A percentile compares a stretch with the other conserved stretches of the same genome.
Evolutionary conservation across 2,329 filamentous ascomycete genomes (phyloP).

Genomic region (Aspergillus thermomutatus): DNA sequence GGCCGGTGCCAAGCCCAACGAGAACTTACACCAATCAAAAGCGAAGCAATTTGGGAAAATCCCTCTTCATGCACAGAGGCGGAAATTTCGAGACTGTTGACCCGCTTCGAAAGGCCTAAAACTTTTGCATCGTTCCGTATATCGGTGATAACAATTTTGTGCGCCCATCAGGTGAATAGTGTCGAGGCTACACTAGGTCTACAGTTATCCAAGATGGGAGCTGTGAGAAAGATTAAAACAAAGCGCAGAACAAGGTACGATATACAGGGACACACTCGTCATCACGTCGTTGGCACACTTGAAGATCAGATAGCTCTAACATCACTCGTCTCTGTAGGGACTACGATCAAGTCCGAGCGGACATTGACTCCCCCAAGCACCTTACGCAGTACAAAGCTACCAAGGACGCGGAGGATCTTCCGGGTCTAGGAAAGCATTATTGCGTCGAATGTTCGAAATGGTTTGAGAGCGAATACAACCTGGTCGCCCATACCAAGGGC

Average conservation of each 20-base stretch:
- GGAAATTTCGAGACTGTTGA: constrained; percentile 25
- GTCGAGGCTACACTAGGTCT: constrained; percentile 16
- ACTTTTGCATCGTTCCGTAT: constrained; percentile 30
- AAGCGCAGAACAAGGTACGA: constrained; percentile 65
- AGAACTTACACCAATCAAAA: constrained; percentile 24
- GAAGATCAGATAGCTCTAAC: constrained; percentile 10
- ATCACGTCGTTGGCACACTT: constrained; percentile 25
- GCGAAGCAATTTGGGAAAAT: constrained; percentile 23
- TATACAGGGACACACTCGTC: constrained; percentile 1
- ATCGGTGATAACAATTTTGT: constrained; percentile 32
- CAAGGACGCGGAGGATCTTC: constrained; percentile 81
- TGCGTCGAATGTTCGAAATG: constrained; percentile 94
- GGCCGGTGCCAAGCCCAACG: constrained; percentile 18
- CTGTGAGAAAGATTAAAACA: constrained; percentile 67
- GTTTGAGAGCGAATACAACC: constrained; percentile 81
- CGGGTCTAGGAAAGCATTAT: constrained; percentile 80
- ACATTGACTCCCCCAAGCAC: constrained; percentile 75
- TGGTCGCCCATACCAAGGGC: constrained; percentile 72
- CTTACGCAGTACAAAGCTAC: constrained; percentile 73
- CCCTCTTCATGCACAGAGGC: constrained; percentile 22
- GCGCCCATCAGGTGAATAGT: constrained; percentile 14
- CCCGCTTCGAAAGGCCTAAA: constrained; percentile 25
- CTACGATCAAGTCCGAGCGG: constrained; percentile 85
- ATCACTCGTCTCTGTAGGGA: constrained; percentile 59
- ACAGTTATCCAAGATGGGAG: constrained; percentile 57